Conservation (phyloP, 495 filamentous ascomycete species). For the Niebla homalea region DNA sequence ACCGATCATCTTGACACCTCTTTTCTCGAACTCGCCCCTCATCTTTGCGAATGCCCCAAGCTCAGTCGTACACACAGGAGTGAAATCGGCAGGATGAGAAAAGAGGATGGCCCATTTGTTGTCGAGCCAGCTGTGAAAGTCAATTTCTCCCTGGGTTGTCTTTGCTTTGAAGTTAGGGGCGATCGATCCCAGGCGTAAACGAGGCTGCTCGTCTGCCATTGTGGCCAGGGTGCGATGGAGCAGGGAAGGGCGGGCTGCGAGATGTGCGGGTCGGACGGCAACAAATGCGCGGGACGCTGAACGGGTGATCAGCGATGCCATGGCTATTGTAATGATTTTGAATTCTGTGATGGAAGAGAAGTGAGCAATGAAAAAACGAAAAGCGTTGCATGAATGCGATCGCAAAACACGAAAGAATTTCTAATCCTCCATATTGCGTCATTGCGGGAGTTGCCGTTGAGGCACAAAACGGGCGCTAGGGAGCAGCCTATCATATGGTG, state of each 20-base stretch:
- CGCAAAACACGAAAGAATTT: no score
- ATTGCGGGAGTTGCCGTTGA: no score
- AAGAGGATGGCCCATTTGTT: slow-evolving; percentile 53
- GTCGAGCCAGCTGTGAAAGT: slow-evolving; percentile 49
- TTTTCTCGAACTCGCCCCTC: slow-evolving; percentile 45
- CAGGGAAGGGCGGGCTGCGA: slow-evolving; percentile 12
- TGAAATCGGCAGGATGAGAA: slow-evolving; percentile 59
- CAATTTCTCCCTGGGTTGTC: slow-evolving; percentile 53
- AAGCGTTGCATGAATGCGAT: no score
- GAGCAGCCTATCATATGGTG: no score
- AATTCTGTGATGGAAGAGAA: no score
- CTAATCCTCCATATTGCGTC: no score
- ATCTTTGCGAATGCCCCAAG: slow-evolving; percentile 54
- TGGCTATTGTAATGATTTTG: not conserved
- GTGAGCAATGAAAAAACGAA: no score
- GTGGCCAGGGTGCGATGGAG: slow-evolving; percentile 26
- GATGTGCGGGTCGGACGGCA: not conserved
- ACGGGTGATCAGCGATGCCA: slow-evolving; percentile 4
- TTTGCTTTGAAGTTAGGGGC: slow-evolving; percentile 54
- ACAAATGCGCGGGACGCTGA: not conserved
- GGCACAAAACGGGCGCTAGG: no score
- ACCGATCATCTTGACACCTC: slow-evolving; percentile 55
- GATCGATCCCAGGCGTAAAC: slow-evolving; percentile 44
- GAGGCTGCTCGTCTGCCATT: slow-evolving; percentile 36
- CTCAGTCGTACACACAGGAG: slow-evolving; percentile 58